phyloP scores from a whole-genome alignment of 1,284 basidiomycete genomes.

The Schizophyllum amplum region DNA sequence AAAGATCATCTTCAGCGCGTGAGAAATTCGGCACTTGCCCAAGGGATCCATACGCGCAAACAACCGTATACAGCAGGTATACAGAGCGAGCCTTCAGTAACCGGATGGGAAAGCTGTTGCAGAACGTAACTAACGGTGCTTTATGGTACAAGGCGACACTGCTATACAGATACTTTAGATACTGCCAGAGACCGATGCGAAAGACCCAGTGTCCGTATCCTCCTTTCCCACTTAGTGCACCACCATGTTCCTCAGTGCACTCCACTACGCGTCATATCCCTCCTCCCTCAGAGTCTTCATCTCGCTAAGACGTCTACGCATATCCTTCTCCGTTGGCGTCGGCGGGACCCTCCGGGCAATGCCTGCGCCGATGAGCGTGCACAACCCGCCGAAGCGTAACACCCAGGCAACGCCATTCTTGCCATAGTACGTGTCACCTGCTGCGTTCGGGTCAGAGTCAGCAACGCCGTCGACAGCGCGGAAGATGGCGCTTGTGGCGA shows the following conservation, averaged over 20 bases:
- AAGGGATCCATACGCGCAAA: not conserved
- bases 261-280: constrained; percentile 7
- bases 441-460: constrained; percentile 29
- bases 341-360: constrained; percentile 77
- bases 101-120: not conserved
- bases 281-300: constrained; percentile 66
- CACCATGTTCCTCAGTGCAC: not conserved
- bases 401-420: constrained; percentile 93
- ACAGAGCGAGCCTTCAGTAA: too few relatives aligned
- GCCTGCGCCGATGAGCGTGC: constrained; percentile 64
- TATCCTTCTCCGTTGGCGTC: constrained; percentile 84
- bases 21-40: not conserved
- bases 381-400: constrained; percentile 83
- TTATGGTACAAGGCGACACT: not conserved
- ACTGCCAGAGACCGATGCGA: not conserved
- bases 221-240: too few relatives aligned
- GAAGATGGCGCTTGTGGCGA: constrained; percentile 89
- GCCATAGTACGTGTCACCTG: constrained; percentile 55
- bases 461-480: constrained; percentile 56
- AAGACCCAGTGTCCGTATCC: not conserved
- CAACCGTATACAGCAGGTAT: not conserved
- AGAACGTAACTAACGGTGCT: not conserved
- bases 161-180: not conserved
- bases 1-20: not conserved
- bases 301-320: constrained; percentile 72